Percentiles rank a stretch among this genome's conserved stretches.
These are phyloP conservation scores for Exophiala calicioides DNA, from an alignment of 2,329 filamentous ascomycete species.

Conservation along the genomic window DNA sequence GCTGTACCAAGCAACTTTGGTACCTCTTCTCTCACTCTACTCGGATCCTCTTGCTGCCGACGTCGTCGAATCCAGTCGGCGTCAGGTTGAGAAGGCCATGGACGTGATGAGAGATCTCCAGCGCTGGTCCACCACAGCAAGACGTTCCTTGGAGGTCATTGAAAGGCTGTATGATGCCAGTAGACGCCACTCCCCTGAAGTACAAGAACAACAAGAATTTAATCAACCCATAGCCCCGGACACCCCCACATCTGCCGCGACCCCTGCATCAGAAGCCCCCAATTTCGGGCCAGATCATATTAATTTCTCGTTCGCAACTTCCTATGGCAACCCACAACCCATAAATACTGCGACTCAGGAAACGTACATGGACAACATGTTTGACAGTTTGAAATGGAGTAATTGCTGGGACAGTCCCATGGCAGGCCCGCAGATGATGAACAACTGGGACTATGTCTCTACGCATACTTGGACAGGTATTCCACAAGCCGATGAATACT, in stretches of 20 bases:
- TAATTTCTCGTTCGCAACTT: constrained; percentile 22
- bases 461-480: constrained; percentile 26
- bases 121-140: constrained; percentile 65
- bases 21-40: constrained; percentile 73
- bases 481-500: constrained; percentile 24
- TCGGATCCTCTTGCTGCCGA: constrained; percentile 56
- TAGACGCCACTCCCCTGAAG: constrained; percentile 33
- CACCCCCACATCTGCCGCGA: constrained; percentile 11
- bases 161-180: constrained; percentile 64
- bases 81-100: constrained; percentile 56
- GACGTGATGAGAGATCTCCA: constrained; percentile 54
- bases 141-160: constrained; percentile 64
- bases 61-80: constrained; percentile 57
- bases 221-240: constrained; percentile 8
- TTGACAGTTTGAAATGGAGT: constrained; percentile 29
- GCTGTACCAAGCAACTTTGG: constrained; percentile 77
- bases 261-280: constrained; percentile 9
- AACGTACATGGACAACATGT: constrained; percentile 28
- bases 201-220: constrained; percentile 15
- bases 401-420: constrained; percentile 27
- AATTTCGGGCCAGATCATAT: constrained; percentile 16
- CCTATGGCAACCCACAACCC: constrained; percentile 13
- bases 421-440: constrained; percentile 19
- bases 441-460: constrained; percentile 22
- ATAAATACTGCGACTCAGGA: constrained; percentile 24